Evolutionary conservation across 495 filamentous ascomycete genomes (phyloP).

Genomic region (Aeminium ludgeri): DNA sequence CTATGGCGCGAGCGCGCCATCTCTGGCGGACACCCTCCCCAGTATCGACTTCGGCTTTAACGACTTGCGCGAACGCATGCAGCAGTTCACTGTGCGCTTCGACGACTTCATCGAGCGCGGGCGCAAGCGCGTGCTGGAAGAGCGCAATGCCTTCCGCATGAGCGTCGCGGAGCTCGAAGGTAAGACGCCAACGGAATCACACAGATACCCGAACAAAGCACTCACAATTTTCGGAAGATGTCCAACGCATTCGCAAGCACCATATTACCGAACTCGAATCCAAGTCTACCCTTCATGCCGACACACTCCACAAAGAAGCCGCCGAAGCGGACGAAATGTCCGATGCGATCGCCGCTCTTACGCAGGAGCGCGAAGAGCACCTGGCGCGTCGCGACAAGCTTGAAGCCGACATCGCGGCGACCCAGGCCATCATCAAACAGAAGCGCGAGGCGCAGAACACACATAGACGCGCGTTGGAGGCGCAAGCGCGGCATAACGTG

Average conservation of each 20-base stretch:
- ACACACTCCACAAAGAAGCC: constrained; percentile 69
- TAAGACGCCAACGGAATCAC: constrained; percentile 23
- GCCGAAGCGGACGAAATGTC: constrained; percentile 83
- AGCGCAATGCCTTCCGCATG: constrained; percentile 84
- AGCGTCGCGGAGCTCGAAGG: constrained; percentile 81
- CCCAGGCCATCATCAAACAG: constrained; percentile 50
- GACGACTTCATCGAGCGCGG: constrained; percentile 88
- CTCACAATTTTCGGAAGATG: constrained; percentile 41
- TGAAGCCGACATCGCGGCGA: constrained; percentile 58
- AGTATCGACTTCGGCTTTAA: constrained; percentile 93
- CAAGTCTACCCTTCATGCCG: constrained; percentile 58
- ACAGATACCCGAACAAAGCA: neutral
- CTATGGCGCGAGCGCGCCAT: constrained; percentile 32
- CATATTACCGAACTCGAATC: constrained; percentile 71
- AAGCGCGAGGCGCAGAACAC: constrained; percentile 43
- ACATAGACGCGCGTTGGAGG: constrained; percentile 50
- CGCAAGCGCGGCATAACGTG: constrained; percentile 66
- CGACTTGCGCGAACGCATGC: constrained; percentile 86
- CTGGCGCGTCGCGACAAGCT: constrained; percentile 55
- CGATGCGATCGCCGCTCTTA: constrained; percentile 55
- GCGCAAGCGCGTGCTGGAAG: constrained; percentile 72
- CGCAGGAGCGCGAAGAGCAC: constrained; percentile 56
- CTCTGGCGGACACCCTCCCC: constrained; percentile 68
- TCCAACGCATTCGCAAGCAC: constrained; percentile 71
- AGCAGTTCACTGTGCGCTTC: constrained; percentile 76